phyloP scores from a whole-genome alignment of 1,284 basidiomycete species.

The Pseudozyma sp. region DNA sequence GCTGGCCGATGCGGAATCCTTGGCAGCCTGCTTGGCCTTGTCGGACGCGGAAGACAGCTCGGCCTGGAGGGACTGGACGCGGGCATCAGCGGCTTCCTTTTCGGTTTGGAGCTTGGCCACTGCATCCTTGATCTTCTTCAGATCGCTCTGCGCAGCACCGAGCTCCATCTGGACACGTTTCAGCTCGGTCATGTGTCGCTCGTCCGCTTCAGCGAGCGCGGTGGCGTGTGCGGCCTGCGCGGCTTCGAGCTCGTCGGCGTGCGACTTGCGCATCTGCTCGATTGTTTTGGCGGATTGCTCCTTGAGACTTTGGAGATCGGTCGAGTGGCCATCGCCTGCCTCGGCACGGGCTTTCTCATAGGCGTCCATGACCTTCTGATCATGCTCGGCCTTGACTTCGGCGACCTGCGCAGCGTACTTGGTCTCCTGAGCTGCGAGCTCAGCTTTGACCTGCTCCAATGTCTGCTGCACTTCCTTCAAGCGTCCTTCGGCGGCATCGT shows the following conservation, averaged over 20 bases:
- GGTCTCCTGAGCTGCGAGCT: constrained; percentile 37
- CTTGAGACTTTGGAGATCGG: constrained; percentile 42
- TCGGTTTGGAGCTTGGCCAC: constrained; percentile 31
- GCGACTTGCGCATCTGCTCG: constrained; percentile 46
- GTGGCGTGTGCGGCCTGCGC: constrained; percentile 31
- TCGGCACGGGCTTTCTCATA: constrained; percentile 53
- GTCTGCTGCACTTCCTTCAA: constrained; percentile 37
- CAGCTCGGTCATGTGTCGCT: constrained; percentile 29
- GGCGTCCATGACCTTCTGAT: constrained; percentile 48
- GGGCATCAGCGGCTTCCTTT: constrained; percentile 34
- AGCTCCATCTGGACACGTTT: constrained; percentile 47
- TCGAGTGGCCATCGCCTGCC: constrained; percentile 49
- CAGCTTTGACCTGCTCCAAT: constrained; percentile 40
- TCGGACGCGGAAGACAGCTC: constrained; percentile 38
- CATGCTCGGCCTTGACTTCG: constrained; percentile 49
- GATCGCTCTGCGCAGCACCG: constrained; percentile 40
- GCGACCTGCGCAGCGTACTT: constrained; percentile 45
- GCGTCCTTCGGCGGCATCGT: constrained; percentile 28
- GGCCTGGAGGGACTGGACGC: constrained; percentile 27
- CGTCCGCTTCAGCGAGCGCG: constrained; percentile 28
- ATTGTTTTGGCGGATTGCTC: constrained; percentile 43
- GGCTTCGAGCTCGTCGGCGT: constrained; percentile 45
- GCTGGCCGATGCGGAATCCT: constrained; percentile 25
- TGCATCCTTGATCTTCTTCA: constrained; percentile 47
- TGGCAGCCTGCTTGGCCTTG: constrained; percentile 36